A percentile compares a stretch with the other conserved stretches of the same genome.
Evolutionary conservation across 2,329 filamentous ascomycete genomes (phyloP).

Genomic region (Drechslerella coelobrocha): DNA sequence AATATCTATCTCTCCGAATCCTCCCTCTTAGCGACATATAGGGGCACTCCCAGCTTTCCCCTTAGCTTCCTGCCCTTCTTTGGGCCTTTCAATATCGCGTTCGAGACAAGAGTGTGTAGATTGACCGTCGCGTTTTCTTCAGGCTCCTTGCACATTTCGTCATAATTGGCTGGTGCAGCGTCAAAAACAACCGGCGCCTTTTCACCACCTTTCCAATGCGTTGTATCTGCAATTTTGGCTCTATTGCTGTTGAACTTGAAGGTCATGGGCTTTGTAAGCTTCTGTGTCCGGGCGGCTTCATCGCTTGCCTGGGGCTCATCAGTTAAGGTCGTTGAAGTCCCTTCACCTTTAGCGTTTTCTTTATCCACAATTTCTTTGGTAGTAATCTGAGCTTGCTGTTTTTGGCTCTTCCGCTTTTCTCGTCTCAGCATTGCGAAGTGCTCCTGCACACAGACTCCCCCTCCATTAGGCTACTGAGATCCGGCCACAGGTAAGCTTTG

Average conservation of each 20-base stretch:
- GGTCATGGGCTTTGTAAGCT: background rate
- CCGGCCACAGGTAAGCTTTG: background rate
- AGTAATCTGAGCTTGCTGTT: background rate
- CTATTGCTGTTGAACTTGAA: slow-evolving; percentile 1
- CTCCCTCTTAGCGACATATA: too few relatives aligned
- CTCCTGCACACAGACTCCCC: slow-evolving; percentile 7
- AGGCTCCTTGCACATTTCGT: too few relatives aligned
- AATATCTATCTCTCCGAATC: too few relatives aligned
- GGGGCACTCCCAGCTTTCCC: too few relatives aligned
- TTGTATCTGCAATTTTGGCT: background rate
- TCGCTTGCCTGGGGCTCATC: background rate
- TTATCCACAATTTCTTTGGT: slow-evolving; percentile 1
- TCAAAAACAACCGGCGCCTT: too few relatives aligned
- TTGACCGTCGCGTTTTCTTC: too few relatives aligned
- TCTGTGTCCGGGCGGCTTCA: background rate
- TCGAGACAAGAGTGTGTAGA: too few relatives aligned
- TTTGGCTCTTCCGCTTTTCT: background rate
- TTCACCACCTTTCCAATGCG: background rate
- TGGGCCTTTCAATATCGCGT: too few relatives aligned
- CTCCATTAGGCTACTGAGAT: too few relatives aligned
- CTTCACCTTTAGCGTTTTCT: background rate
- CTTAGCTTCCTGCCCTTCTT: too few relatives aligned
- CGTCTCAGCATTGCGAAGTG: slow-evolving; percentile 13
- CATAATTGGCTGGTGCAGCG: too few relatives aligned
- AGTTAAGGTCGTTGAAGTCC: background rate